Evolutionary conservation across 352 stramenopile species (phyloP), one percentile per base, ranked within the genome.

Genomic region (Phytophthora macrochlamydospora): DNA sequence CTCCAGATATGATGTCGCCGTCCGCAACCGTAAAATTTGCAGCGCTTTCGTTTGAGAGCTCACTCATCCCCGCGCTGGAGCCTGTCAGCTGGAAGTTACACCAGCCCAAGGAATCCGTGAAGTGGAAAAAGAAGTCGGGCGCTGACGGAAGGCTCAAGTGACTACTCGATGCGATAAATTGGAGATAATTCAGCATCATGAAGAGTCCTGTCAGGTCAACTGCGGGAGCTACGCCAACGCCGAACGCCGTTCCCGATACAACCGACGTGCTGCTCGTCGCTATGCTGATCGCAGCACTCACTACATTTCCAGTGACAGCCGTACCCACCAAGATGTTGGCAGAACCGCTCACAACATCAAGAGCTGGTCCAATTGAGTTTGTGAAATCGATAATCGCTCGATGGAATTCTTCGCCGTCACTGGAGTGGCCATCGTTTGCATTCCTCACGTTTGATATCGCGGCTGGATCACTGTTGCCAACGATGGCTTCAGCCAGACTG

Each of bases 71-170:
- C 52, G 24, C 38, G 32, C n/a, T 52, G 24, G 7, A 8, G 13
- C 24, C 29, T 13, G 35, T 67, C 18, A 62, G 59, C 57, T 90
- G 76, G 32, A 92, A 75, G 56, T 83, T 83, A 42, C 56, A 76
- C 84, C 84, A 92, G 0, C 81, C 81, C 8, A 92, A 72, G 46
- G 84, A 89, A 49, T 92, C 84, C 4, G 80, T 90, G 55, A 92
- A 90, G 33, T 84, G 63, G 51, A 82, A 79, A 55, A 84, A 89
- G 42, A 90, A 90, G 24, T 81, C 64, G 0, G 84, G 84, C 6
- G 84, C 84, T 3, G 59, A 75, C 1, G 84, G 84, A 51, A 92
- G 61, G 33, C 69, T 81, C 40, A 92, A 65, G 48, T 92, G 84
- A 53, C 84, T 90, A 13, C 67, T 76, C 1, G 79, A 87, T 30